Evolutionary conservation across 202 grass and related monocot genomes (phyloP).

Genomic region (Saccharum hybrid): DNA sequence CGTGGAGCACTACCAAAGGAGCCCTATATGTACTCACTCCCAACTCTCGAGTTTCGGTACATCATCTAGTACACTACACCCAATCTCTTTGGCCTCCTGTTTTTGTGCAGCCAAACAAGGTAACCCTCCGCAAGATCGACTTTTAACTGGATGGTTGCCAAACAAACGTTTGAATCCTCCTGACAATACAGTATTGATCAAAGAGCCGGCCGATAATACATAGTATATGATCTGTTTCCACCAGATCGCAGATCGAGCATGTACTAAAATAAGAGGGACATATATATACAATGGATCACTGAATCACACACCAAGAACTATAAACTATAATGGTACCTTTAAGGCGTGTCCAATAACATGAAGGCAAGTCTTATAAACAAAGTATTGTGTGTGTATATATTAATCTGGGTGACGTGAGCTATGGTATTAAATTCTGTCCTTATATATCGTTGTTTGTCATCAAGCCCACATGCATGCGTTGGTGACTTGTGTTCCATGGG

Average conservation of each 20-base stretch:
- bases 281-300: not conserved
- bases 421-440: not conserved
- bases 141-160: not conserved
- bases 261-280: not conserved
- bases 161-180: not conserved
- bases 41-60: no score
- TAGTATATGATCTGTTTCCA: not conserved
- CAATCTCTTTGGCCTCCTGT: not conserved
- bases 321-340: not conserved
- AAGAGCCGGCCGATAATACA: not conserved
- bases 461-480: not conserved
- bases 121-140: no score
- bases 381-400: not conserved
- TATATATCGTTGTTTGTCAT: not conserved
- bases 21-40: no score
- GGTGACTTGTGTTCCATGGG: not conserved
- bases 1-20: no score
- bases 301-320: not conserved
- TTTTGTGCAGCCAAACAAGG: not conserved
- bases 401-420: not conserved
- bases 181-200: not conserved
- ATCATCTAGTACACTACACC: not conserved
- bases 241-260: no score
- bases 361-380: not conserved
- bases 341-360: constrained; percentile 17